Conservation (phyloP, 805 yeast species). For the Starmerella floricola region DNA sequence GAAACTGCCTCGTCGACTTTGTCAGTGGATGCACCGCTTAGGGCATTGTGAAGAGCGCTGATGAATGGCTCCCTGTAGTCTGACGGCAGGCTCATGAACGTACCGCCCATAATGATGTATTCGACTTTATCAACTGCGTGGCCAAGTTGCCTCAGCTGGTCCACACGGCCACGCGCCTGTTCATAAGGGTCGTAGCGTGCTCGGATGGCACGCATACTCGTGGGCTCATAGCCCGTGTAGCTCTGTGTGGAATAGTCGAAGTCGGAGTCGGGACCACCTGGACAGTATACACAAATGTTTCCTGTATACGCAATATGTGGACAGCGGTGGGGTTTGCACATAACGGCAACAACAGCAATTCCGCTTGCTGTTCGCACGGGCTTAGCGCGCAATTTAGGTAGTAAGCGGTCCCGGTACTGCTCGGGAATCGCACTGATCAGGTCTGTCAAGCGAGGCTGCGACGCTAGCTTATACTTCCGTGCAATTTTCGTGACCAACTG, state of each 20-base stretch:
- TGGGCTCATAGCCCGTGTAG: slow-evolving; percentile 96
- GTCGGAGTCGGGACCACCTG: slow-evolving; percentile 98
- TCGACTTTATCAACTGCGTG: slow-evolving; percentile 96
- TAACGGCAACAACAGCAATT: slow-evolving; percentile 96
- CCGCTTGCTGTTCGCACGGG: slow-evolving; percentile 98
- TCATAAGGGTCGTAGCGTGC: slow-evolving; percentile 98
- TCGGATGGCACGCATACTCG: slow-evolving; percentile 97
- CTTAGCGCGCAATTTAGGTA: slow-evolving; percentile 94
- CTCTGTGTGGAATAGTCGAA: slow-evolving; percentile 97
- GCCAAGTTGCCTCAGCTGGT: slow-evolving; percentile 87
- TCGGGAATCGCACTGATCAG: slow-evolving; percentile 92
- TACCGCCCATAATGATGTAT: slow-evolving; percentile 97
- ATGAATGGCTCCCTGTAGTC: slow-evolving; percentile 86
- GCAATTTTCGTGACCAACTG: slow-evolving; percentile 77
- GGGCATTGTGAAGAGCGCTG: slow-evolving; percentile 81
- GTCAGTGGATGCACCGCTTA: slow-evolving; percentile 80
- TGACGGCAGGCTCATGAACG: slow-evolving; percentile 87
- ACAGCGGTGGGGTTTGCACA: slow-evolving; percentile 98
- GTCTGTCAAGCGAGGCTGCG: slow-evolving; percentile 90
- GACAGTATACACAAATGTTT: slow-evolving; percentile 93
- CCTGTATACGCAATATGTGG: slow-evolving; percentile 99
- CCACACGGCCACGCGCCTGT: slow-evolving; percentile 95
- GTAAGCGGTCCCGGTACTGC: slow-evolving; percentile 77
- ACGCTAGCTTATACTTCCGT: slow-evolving; percentile 78
- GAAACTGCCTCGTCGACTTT: slow-evolving; percentile 81